A percentile compares a stretch with the other conserved stretches of the same genome.
These are phyloP conservation scores for Sanghuangporus weigelae DNA, from an alignment of 1,284 basidiomycete genomes.

Conservation along the genomic window DNA sequence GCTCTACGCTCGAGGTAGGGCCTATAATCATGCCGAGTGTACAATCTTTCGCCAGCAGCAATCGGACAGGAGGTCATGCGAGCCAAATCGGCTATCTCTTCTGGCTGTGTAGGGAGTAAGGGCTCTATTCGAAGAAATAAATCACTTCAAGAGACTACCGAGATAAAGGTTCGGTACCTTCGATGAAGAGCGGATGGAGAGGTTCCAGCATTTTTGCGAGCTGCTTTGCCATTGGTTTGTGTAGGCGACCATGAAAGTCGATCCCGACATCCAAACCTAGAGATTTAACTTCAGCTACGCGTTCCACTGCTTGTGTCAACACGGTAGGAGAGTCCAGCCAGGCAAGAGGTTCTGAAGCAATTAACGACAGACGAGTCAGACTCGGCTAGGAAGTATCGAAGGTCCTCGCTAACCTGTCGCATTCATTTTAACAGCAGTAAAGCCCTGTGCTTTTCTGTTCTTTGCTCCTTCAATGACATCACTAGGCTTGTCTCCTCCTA, in stretches of 20 bases:
- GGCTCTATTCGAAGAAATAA: conserved; percentile 40
- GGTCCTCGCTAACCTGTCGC: conserved; percentile 40
- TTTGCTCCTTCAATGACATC: conserved; percentile 60
- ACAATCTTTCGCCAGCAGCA: conserved; percentile 68
- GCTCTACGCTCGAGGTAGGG: conserved; percentile 68
- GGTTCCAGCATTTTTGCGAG: conserved; percentile 64
- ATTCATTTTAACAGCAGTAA: conserved; percentile 79
- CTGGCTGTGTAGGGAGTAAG: conserved; percentile 61
- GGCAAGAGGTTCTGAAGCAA: conserved; percentile 26
- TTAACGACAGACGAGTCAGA: conserved; percentile 29
- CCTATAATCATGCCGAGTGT: conserved; percentile 63
- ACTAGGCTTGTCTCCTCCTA: conserved; percentile 58
- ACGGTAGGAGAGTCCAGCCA: conserved; percentile 44
- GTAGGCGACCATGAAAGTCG: conserved; percentile 61
- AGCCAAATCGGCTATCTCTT: conserved; percentile 62
- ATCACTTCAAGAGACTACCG: neutral
- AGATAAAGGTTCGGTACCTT: conserved; percentile 34
- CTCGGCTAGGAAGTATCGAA: conserved; percentile 36
- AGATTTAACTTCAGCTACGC: conserved; percentile 58
- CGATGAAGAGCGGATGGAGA: conserved; percentile 66
- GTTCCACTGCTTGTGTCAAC: conserved; percentile 53
- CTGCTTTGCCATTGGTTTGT: conserved; percentile 77
- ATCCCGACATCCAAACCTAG: conserved; percentile 64
- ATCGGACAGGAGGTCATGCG: conserved; percentile 60
- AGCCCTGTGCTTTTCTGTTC: conserved; percentile 62